Conservation (phyloP, 768 basidiomycete genomes). For the Xanthoconium purpureum region DNA sequence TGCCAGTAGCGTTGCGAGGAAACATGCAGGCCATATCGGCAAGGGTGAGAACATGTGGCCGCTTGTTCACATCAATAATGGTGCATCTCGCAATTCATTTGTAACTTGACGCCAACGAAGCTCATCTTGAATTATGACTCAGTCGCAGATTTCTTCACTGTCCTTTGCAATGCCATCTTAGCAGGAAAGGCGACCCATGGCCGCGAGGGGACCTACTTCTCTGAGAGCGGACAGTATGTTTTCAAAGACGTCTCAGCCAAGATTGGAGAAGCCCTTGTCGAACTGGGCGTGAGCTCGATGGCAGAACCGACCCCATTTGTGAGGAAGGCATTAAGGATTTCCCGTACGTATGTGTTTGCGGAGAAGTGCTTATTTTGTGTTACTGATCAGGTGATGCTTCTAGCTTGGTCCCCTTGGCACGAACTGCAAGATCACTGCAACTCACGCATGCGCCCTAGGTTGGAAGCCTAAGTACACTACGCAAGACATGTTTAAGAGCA, state of each 20-base stretch:
- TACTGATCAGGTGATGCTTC: neutral
- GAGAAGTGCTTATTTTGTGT: neutral
- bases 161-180: constrained; percentile 39
- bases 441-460: neutral
- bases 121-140: neutral
- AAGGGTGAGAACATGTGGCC: constrained; percentile 61
- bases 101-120: neutral
- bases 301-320: constrained; percentile 41
- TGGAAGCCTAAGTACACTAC: neutral
- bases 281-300: constrained; percentile 16
- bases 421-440: constrained; percentile 20
- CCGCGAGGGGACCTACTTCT: constrained; percentile 54
- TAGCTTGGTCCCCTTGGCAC: constrained; percentile 22
- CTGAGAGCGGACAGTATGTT: constrained; percentile 49
- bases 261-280: constrained; percentile 35
- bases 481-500: neutral
- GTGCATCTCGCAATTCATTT: constrained; percentile 1
- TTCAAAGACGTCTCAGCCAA: constrained; percentile 43
- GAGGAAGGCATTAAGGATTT: constrained; percentile 16
- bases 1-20: constrained; percentile 43
- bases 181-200: constrained; percentile 18
- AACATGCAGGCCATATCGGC: constrained; percentile 57
- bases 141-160: constrained; percentile 42
- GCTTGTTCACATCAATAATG: constrained; percentile 54
- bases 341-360: constrained; percentile 1